Evolutionary conservation across 2,329 filamentous ascomycete genomes (phyloP), one percentile per base, ranked within the genome.

Genomic region (Pseudogymnoascus sp.): DNA sequence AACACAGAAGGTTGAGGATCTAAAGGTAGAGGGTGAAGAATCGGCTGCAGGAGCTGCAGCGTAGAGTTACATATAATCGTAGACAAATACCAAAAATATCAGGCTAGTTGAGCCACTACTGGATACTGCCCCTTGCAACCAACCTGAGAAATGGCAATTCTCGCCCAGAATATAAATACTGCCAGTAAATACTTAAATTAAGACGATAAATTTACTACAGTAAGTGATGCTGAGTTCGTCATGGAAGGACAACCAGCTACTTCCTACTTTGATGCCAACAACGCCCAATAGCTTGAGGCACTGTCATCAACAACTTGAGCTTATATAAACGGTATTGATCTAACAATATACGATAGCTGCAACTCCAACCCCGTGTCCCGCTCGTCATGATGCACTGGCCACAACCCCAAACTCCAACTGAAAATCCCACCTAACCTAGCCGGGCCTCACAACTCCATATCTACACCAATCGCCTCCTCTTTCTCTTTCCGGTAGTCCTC

Each of bases 401-500:
- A 21, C 11, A 35, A 33, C 29, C 29, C 50, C 29, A 21, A 56
- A 56, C 50, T 56, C 50, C 50, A 56, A 19, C 50, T 14, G n/a
- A 56, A 56, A 19, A 35, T 14, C 5, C 50, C 29, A 33, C n/a
- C 50, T 33, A 35, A 26, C 50, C 29, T 33, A 35, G n/a, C 44
- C 44, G 14, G 47, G 8, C 10, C n/a, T 56, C 29, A 56, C 26
- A 72, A 67, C 72, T 87, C 85, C 83, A 85, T 84, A 2, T 79
- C 75, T 11, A 78, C 77, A 11, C 83, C 85, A 2, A 85, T 69
- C 1, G 81, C 85, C 65, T 83, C 83, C 70, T 89, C 84, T 56
- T 78, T 78, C 14, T 79, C 76, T 67, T 75, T 79, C 63, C 85
- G 79, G 53, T 81, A 71, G 31, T 76, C 73, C 21, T 86, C 82